Evolutionary conservation across 352 stramenopile genomes (phyloP).

Genomic region (Phytophthora citricola): DNA sequence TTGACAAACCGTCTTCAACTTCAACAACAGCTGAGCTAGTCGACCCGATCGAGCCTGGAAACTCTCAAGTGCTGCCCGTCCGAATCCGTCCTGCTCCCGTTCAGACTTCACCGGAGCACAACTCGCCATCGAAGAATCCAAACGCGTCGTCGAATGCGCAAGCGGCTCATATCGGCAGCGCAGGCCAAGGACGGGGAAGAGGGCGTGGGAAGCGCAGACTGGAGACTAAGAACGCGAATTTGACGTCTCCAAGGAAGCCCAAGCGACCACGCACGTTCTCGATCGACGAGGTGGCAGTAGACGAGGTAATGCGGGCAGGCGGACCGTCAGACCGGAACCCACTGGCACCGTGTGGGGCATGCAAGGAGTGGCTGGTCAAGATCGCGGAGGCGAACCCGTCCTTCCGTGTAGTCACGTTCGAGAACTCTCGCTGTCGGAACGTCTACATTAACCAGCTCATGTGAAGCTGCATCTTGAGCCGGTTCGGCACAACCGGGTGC

Average conservation of each 20-base stretch:
- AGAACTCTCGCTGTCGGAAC: conserved; percentile 93
- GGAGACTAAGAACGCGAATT: conserved; percentile 39
- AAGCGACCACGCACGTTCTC: conserved; percentile 88
- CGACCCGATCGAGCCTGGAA: conserved; percentile 6
- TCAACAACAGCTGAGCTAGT: conserved; percentile 25
- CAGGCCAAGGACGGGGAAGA: conserved; percentile 6
- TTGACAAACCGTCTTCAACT: conserved; percentile 37
- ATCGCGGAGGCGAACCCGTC: conserved; percentile 98
- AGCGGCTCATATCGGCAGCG: background rate
- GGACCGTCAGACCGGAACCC: conserved; percentile 92
- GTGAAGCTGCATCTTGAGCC: conserved; percentile 30
- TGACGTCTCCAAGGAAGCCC: conserved; percentile 61
- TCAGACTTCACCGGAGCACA: conserved; percentile 12
- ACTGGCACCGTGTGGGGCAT: conserved; percentile 97
- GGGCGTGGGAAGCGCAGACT: conserved; percentile 32
- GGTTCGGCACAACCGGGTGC: too few relatives aligned
- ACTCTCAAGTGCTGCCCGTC: conserved; percentile 20
- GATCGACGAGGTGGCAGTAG: conserved; percentile 71
- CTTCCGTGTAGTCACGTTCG: conserved; percentile 98
- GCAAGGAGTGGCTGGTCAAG: conserved; percentile 99
- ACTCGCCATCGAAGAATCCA: background rate
- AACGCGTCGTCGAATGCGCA: background rate
- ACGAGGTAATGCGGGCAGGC: conserved; percentile 43
- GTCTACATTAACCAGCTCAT: conserved; percentile 93
- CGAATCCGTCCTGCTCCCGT: conserved; percentile 19